phyloP scores from a whole-genome alignment of 75 land plant species.

The Adiantum capillusveneris region DNA sequence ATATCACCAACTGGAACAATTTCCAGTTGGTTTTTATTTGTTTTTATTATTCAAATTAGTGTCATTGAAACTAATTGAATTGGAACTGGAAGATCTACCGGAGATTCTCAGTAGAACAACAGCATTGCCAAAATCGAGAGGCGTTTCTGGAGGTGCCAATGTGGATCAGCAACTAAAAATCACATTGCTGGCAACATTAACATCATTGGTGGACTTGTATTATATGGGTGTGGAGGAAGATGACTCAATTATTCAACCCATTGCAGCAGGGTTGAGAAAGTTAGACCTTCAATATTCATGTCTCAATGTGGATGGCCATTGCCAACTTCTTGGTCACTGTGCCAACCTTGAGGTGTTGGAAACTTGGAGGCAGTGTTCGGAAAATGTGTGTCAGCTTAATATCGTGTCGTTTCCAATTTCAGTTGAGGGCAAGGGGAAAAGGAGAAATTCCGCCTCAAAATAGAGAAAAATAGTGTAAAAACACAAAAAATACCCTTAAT shows the following conservation, averaged over 20 bases:
- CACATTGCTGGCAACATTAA: neutral
- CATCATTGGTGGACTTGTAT: neutral
- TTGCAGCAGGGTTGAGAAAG: slow-evolving; percentile 19
- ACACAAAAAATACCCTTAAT: too few species aligned
- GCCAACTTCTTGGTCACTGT: slow-evolving; percentile 19
- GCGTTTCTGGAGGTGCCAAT: too few species aligned
- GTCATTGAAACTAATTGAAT: slow-evolving; percentile 28
- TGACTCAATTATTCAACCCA: slow-evolving; percentile 5
- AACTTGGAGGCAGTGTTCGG: too few species aligned
- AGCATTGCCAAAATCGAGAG: slow-evolving; percentile 11
- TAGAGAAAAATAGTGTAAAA: too few species aligned
- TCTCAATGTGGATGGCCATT: slow-evolving; percentile 21
- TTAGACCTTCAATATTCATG: slow-evolving; percentile 33
- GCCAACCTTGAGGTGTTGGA: slow-evolving; percentile 27
- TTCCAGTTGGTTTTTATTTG: too few species aligned
- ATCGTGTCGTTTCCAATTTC: too few species aligned
- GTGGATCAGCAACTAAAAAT: too few species aligned
- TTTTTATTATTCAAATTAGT: too few species aligned
- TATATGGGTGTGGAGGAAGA: neutral
- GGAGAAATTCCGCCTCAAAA: too few species aligned
- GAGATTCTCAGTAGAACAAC: slow-evolving; percentile 7
- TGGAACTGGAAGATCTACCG: slow-evolving; percentile 15
- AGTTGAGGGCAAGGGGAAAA: too few species aligned
- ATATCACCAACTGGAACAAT: too few species aligned
- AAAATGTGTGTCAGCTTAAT: too few species aligned